These are phyloP conservation scores for Gracilaria vermiculophylla DNA, from an alignment of 23 red algal species.

Conservation along the genomic window DNA sequence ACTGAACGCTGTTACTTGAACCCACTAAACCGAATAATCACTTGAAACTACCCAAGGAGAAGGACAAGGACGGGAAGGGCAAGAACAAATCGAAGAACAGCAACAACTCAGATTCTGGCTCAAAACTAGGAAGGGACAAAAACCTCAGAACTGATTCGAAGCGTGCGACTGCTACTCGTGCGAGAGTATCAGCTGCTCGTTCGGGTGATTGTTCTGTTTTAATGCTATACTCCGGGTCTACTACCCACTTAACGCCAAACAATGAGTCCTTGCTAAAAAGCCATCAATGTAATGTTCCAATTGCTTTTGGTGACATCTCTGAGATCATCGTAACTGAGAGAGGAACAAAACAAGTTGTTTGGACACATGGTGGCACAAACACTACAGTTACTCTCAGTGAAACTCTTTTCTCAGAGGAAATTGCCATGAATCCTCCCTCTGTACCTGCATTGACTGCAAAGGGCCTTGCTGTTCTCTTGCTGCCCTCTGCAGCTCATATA, in stretches of 20 bases:
- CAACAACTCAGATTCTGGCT: too few species aligned
- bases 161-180: too few species aligned
- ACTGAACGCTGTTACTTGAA: too few species aligned
- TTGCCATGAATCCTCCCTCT: not conserved
- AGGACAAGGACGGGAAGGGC: not conserved
- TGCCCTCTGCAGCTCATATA: not conserved
- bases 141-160: not conserved
- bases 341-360: not conserved
- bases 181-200: not conserved
- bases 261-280: not conserved
- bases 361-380: not conserved
- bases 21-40: too few species aligned
- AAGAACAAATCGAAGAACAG: not conserved
- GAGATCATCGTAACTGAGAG: not conserved
- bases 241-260: not conserved
- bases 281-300: not conserved
- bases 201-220: not conserved
- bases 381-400: not conserved
- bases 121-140: too few species aligned
- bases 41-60: not conserved
- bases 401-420: not conserved
- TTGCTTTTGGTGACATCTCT: slow-evolving; percentile 8
- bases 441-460: not conserved
- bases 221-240: not conserved
- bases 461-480: not conserved